A percentile compares a stretch with the other conserved stretches of the same genome.
phyloP scores from a whole-genome alignment of 1,139 yeast species.

The Ashbya aceris region DNA sequence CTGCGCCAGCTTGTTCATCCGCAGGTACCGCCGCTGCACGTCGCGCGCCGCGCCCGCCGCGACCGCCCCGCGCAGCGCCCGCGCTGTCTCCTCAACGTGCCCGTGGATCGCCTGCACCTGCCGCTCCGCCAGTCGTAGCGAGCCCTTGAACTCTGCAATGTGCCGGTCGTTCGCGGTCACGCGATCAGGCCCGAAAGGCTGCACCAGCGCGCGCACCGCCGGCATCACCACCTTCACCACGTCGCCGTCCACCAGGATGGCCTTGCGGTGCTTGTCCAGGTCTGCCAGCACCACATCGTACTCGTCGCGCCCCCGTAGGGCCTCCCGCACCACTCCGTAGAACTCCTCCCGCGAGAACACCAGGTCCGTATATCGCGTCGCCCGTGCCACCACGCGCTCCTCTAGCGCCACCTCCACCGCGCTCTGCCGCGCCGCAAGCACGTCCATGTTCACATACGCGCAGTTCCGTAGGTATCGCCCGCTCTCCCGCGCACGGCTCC shows the following conservation, averaged over 20 bases:
- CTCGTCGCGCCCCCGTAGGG: slow-evolving; percentile 7
- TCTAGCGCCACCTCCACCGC: slow-evolving; percentile 10
- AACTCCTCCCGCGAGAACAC: slow-evolving; percentile 18
- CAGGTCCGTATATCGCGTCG: slow-evolving; percentile 19
- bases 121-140: slow-evolving; percentile 1
- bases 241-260: slow-evolving; percentile 11
- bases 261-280: slow-evolving; percentile 13
- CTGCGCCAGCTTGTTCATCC: slow-evolving; percentile 28
- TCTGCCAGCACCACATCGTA: slow-evolving; percentile 16
- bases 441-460: slow-evolving; percentile 12
- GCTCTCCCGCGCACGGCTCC: slow-evolving; percentile 12
- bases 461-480: slow-evolving; percentile 16
- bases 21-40: slow-evolving; percentile 17
- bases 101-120: slow-evolving; percentile 1
- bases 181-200: slow-evolving; percentile 6
- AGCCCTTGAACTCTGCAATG: slow-evolving; percentile 14
- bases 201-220: slow-evolving; percentile 1
- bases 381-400: slow-evolving; percentile 12
- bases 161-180: slow-evolving; percentile 29
- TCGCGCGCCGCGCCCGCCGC: slow-evolving; percentile 10
- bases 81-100: slow-evolving; percentile 1
- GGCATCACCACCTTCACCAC: slow-evolving; percentile 19
- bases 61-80: slow-evolving; percentile 8
- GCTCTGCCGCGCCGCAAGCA: slow-evolving; percentile 11
- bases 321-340: slow-evolving; percentile 7